Conservation (phyloP, 2,329 filamentous ascomycete species). For the Hirsutella thompsonii region DNA sequence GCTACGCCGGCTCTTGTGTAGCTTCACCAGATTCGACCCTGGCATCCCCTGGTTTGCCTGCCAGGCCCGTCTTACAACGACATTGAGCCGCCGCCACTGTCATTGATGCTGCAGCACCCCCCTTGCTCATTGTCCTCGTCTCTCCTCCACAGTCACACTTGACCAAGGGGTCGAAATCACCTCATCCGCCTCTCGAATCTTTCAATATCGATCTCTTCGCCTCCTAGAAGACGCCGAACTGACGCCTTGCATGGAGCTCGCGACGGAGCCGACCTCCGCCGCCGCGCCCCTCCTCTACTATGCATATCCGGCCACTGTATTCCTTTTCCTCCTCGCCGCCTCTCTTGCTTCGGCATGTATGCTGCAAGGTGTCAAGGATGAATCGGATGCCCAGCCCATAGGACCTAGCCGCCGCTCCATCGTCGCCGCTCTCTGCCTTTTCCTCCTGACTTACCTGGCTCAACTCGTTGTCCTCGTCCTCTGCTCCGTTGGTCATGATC, state of each 20-base stretch:
- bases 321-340: constrained; percentile 42
- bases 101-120: background rate
- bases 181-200: background rate
- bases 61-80: background rate
- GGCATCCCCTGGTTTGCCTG: background rate
- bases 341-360: constrained; percentile 38
- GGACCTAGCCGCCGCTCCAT: constrained; percentile 10
- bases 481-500: constrained; percentile 18
- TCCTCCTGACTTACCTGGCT: constrained; percentile 31
- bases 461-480: constrained; percentile 29
- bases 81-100: background rate
- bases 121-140: background rate
- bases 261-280: constrained; percentile 5
- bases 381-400: constrained; percentile 4
- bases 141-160: background rate
- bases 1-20: background rate
- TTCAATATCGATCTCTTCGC: background rate
- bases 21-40: background rate
- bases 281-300: constrained; percentile 40
- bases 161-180: background rate
- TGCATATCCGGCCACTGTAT: constrained; percentile 41
- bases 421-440: constrained; percentile 29
- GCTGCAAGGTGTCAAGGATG: constrained; percentile 29
- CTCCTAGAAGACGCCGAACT: background rate
- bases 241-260: constrained; percentile 8